phyloP scores from a whole-genome alignment of 208 protist genomes.

The Angomonas deanei region DNA sequence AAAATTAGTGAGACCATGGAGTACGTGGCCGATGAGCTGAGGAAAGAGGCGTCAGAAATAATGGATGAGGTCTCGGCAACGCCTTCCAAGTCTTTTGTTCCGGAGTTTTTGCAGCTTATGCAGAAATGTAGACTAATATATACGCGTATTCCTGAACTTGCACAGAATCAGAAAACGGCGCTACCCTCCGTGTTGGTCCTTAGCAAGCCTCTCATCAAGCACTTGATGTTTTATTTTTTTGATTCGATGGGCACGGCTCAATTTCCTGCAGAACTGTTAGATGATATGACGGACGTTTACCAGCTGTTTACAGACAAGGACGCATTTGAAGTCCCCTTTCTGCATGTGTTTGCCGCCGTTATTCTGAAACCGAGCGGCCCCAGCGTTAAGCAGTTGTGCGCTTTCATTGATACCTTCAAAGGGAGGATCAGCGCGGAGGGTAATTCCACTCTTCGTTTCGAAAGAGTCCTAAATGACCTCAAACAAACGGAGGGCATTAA shows the following conservation, averaged over 20 bases:
- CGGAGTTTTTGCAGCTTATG: too few species aligned
- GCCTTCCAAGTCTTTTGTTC: too few species aligned
- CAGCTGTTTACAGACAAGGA: slow-evolving; percentile 53
- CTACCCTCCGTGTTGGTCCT: too few species aligned
- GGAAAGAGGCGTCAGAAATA: too few species aligned
- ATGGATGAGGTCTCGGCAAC: too few species aligned
- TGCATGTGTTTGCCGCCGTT: slow-evolving; percentile 41
- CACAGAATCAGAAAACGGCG: too few species aligned
- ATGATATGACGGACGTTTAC: slow-evolving; percentile 37
- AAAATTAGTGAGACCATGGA: too few species aligned
- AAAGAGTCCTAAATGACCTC: slow-evolving; percentile 68
- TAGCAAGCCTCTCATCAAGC: too few species aligned
- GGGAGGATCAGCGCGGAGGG: slow-evolving; percentile 26
- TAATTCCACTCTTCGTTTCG: slow-evolving; percentile 50
- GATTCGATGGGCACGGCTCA: slow-evolving; percentile 15
- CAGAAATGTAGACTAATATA: too few species aligned
- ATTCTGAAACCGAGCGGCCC: slow-evolving; percentile 53
- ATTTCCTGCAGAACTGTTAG: slow-evolving; percentile 11
- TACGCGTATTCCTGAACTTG: too few species aligned
- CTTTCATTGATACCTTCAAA: slow-evolving; percentile 6
- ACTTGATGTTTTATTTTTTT: slow-evolving; percentile 12
- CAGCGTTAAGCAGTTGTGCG: not conserved
- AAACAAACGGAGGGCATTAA: slow-evolving; percentile 9
- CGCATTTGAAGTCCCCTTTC: slow-evolving; percentile 56
- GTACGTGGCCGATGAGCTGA: too few species aligned